These are phyloP conservation scores for Artomyces pyxidatus DNA, from an alignment of 768 basidiomycete genomes.

Conservation along the genomic window DNA sequence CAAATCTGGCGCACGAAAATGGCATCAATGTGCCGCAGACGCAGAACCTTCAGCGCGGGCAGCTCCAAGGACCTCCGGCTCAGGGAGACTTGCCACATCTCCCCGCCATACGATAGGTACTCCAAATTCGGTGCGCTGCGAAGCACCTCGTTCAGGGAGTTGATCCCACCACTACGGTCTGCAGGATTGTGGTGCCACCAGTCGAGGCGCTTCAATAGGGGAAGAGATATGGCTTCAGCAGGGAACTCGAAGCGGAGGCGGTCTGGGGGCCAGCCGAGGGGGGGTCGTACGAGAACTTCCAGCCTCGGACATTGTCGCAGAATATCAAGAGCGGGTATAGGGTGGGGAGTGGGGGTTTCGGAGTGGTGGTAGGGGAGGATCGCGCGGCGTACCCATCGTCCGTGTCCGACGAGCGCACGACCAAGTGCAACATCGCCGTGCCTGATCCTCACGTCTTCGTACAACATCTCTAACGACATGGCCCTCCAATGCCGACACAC, in stretches of 20 bases:
- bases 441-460: conserved; percentile 43
- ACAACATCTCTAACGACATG: conserved; percentile 39
- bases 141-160: conserved; percentile 48
- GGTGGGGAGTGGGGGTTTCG: conserved; percentile 27
- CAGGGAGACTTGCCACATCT: conserved; percentile 24
- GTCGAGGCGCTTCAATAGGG: conserved; percentile 52
- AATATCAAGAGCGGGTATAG: conserved; percentile 35
- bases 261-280: conserved; percentile 16
- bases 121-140: conserved; percentile 43
- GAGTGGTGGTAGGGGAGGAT: conserved; percentile 54
- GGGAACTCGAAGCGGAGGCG: conserved; percentile 45
- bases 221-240: conserved; percentile 35
- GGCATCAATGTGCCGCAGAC: conserved; percentile 39
- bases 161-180: conserved; percentile 56
- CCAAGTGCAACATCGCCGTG: conserved; percentile 24
- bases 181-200: conserved; percentile 59
- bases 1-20: conserved; percentile 41
- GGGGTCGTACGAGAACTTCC: conserved; percentile 48
- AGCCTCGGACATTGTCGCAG: conserved; percentile 41
- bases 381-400: conserved; percentile 42
- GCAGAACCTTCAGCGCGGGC: conserved; percentile 43
- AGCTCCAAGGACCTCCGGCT: conserved; percentile 27
- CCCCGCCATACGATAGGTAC: conserved; percentile 51
- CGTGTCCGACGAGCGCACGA: conserved; percentile 25
- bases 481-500: conserved; percentile 54